Conservation (phyloP, 495 filamentous ascomycete species). For the Aspergillus indologenus region DNA sequence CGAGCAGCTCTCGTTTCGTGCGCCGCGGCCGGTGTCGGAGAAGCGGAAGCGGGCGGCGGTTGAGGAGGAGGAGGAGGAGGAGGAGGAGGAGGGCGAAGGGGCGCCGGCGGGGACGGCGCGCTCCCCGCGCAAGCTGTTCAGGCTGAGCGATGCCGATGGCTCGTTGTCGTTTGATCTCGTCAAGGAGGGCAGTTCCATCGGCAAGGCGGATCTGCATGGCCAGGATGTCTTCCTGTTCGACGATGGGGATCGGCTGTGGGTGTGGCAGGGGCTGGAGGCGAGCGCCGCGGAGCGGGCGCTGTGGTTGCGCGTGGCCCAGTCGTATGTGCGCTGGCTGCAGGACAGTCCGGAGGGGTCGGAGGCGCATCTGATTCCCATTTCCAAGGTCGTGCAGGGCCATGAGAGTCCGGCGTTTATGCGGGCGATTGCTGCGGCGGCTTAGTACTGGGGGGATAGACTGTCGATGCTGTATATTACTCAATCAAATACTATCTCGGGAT, state of each 20-base stretch:
- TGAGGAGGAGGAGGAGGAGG: slow-evolving; percentile 18
- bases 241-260: slow-evolving; percentile 50
- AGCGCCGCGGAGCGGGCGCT: slow-evolving; percentile 51
- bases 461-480: background rate
- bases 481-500: too few relatives aligned
- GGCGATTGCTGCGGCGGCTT: slow-evolving; percentile 12
- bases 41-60: slow-evolving; percentile 18
- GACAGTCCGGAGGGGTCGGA: slow-evolving; percentile 28
- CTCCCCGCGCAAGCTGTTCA: slow-evolving; percentile 52
- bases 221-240: slow-evolving; percentile 60
- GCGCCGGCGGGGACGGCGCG: too few relatives aligned
- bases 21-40: slow-evolving; percentile 39
- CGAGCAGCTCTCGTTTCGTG: slow-evolving; percentile 29
- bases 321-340: slow-evolving; percentile 49
- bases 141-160: slow-evolving; percentile 54
- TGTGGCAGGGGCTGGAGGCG: slow-evolving; percentile 56
- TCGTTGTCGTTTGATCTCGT: slow-evolving; percentile 50
- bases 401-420: slow-evolving; percentile 51
- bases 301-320: slow-evolving; percentile 57
- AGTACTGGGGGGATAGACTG: background rate
- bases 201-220: slow-evolving; percentile 45
- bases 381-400: slow-evolving; percentile 51
- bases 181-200: slow-evolving; percentile 45
- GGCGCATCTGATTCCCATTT: slow-evolving; percentile 46
- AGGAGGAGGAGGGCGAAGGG: slow-evolving; percentile 6